Percentiles rank a stretch among this genome's conserved stretches.
Conservation (phyloP, 2,329 filamentous ascomycete species). For the Penicillium capsulatum region DNA sequence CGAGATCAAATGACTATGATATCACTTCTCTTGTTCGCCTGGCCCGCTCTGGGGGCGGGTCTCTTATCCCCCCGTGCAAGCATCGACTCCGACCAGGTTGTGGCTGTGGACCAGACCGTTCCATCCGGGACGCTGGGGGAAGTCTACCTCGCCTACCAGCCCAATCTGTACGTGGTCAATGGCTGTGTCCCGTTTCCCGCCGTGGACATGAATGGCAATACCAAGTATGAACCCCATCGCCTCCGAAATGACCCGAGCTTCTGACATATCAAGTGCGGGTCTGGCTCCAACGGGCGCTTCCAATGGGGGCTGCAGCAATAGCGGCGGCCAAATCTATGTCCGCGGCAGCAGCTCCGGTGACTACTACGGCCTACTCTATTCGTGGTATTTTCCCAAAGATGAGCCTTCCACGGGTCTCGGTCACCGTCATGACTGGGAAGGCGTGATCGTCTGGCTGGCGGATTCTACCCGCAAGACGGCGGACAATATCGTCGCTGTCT, state of each 20-base stretch:
- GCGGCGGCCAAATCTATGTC: conserved; percentile 51
- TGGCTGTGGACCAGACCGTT: conserved; percentile 53
- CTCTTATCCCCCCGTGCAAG: conserved; percentile 30
- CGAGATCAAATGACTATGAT: too few species aligned
- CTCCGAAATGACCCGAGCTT: too few species aligned
- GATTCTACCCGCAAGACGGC: conserved; percentile 35
- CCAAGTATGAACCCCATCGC: conserved; percentile 43
- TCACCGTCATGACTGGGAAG: conserved; percentile 56
- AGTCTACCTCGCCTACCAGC: conserved; percentile 55
- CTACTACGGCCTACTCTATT: conserved; percentile 50
- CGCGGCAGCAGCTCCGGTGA: conserved; percentile 42
- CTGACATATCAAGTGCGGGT: too few species aligned
- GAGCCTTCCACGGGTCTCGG: conserved; percentile 44
- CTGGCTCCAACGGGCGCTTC: conserved; percentile 40
- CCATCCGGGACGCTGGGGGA: conserved; percentile 46
- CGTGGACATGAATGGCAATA: conserved; percentile 56
- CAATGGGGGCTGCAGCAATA: conserved; percentile 41
- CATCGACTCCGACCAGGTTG: conserved; percentile 47
- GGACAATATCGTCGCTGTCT: conserved; percentile 46
- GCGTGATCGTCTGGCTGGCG: conserved; percentile 51
- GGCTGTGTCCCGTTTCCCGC: conserved; percentile 62
- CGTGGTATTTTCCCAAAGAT: conserved; percentile 53
- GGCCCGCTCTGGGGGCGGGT: neutral
- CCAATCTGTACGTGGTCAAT: conserved; percentile 52
- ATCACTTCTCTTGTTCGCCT: neutral